A percentile compares a stretch with the other conserved stretches of the same genome.
Evolutionary conservation across 2,329 filamentous ascomycete genomes (phyloP).

Genomic region (Drechslerella stenobrocha): DNA sequence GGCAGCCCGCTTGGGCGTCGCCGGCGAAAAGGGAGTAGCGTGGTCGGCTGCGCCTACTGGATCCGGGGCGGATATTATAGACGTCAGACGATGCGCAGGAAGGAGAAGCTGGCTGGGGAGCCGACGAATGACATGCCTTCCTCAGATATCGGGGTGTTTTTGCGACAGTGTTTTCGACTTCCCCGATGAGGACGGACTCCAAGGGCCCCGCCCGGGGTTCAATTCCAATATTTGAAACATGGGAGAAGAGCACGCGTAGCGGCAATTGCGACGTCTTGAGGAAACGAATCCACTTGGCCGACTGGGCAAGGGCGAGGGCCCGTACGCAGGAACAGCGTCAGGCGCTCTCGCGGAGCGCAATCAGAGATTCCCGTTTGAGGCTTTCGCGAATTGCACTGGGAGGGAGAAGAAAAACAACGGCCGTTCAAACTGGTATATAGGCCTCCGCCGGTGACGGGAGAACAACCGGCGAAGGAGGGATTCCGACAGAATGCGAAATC

Average conservation of each 20-base stretch:
- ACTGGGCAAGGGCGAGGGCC: background rate
- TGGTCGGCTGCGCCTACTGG: background rate
- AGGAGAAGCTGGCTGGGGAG: background rate
- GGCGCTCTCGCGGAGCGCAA: too few species aligned
- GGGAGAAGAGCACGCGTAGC: conserved; percentile 19
- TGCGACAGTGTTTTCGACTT: conserved; percentile 14
- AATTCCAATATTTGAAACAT: conserved; percentile 11
- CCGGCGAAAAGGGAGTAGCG: background rate
- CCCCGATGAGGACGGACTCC: conserved; percentile 16
- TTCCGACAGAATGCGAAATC: too few species aligned
- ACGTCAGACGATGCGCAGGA: background rate
- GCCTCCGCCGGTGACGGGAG: too few species aligned
- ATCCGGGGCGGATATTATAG: conserved; percentile 22
- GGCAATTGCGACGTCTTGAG: conserved; percentile 15
- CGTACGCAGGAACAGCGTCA: background rate
- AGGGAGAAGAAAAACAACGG: too few species aligned
- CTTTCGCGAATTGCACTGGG: background rate
- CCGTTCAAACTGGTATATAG: too few species aligned
- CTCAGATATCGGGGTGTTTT: conserved; percentile 25
- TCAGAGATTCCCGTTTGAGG: conserved; percentile 10
- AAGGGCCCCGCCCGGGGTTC: conserved; percentile 17
- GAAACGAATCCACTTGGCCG: background rate
- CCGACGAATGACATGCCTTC: conserved; percentile 7
- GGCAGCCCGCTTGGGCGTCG: background rate
- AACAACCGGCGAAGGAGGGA: too few species aligned